Evolutionary conservation across 2,329 filamentous ascomycete species (phyloP).

Genomic region (Colletotrichum sp.): DNA sequence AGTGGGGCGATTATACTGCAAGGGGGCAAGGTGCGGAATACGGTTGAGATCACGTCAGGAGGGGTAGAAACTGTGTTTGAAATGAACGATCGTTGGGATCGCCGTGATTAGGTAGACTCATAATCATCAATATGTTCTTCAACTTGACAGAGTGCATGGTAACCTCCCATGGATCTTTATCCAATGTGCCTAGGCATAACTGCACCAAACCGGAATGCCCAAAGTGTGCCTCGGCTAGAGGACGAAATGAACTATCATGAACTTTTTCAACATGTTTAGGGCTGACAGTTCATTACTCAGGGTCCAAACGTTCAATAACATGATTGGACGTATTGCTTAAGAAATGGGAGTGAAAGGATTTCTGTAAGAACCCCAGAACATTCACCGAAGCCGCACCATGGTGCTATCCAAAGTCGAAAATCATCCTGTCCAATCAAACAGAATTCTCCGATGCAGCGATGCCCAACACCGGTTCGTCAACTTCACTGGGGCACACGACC

Average conservation of each 20-base stretch:
- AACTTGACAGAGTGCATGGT: no score
- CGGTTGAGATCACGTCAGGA: neutral
- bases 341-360: neutral
- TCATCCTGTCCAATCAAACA: neutral
- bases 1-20: neutral
- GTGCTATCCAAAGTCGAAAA: neutral
- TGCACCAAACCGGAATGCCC: neutral
- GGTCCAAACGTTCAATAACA: neutral
- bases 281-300: no score
- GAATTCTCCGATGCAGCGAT: neutral
- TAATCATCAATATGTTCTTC: neutral
- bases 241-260: no score
- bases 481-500: neutral
- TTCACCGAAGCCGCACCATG: neutral
- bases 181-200: neutral
- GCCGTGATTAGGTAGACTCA: rapidly evolving
- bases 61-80: neutral
- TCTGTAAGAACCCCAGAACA: neutral
- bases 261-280: no score
- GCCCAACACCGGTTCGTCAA: neutral
- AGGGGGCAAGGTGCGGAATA: neutral
- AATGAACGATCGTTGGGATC: neutral
- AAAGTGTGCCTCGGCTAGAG: neutral
- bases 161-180: no score
- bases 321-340: rapidly evolving